Evolutionary conservation across 2,329 filamentous ascomycete genomes (phyloP).

Genomic region (Cladosporium colombiae): DNA sequence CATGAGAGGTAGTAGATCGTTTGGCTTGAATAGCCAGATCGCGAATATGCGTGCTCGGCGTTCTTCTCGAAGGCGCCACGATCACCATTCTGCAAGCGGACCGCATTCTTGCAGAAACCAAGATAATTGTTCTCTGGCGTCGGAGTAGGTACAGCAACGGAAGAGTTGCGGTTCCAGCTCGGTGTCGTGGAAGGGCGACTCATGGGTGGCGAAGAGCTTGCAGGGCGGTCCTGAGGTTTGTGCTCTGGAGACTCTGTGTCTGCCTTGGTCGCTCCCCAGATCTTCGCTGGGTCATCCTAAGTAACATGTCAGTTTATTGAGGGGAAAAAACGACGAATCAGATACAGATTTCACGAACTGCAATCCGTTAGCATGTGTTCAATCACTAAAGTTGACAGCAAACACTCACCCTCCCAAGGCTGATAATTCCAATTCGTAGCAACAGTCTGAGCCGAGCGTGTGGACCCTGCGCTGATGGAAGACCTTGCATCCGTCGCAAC

Average conservation of each 20-base stretch:
- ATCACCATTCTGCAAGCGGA: slow-evolving; percentile 41
- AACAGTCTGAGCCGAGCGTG: slow-evolving; percentile 1
- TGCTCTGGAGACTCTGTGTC: slow-evolving; percentile 23
- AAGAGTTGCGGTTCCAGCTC: slow-evolving; percentile 15
- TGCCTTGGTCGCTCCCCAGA: slow-evolving; percentile 30
- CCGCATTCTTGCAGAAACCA: slow-evolving; percentile 51
- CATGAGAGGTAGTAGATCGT: slow-evolving; percentile 40
- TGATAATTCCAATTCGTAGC: slow-evolving; percentile 11
- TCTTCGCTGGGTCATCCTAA: slow-evolving; percentile 31
- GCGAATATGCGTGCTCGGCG: slow-evolving; percentile 27
- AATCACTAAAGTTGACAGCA: neutral
- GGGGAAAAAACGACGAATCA: too few relatives aligned
- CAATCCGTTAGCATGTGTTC: neutral
- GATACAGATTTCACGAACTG: neutral
- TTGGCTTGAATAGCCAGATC: slow-evolving; percentile 23
- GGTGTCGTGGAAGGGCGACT: neutral
- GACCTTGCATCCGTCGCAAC: slow-evolving; percentile 15
- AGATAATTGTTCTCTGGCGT: slow-evolving; percentile 37
- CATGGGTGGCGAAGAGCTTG: neutral
- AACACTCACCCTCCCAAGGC: slow-evolving; percentile 18
- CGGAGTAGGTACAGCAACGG: slow-evolving; percentile 30
- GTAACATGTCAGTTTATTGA: neutral
- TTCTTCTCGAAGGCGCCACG: slow-evolving; percentile 34
- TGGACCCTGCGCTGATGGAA: slow-evolving; percentile 10
- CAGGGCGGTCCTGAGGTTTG: neutral